Conservation (phyloP, 1,139 yeast species). For the Meyerozyma smithsonii region DNA sequence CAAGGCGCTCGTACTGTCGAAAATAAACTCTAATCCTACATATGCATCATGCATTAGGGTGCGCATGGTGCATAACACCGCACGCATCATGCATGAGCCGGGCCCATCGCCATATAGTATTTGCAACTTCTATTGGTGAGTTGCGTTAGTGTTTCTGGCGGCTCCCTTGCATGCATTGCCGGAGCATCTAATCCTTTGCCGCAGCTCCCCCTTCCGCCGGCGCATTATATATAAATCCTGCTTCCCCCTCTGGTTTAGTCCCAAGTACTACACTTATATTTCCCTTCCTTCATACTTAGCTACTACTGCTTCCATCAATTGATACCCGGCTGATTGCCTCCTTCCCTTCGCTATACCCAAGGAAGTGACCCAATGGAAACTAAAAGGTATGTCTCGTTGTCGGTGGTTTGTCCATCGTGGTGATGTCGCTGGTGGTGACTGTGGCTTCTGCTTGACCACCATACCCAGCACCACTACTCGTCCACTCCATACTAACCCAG, state of each 20-base stretch:
- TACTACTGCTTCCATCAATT: neutral
- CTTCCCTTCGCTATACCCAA: conserved; percentile 1
- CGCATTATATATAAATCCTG: conserved; percentile 1
- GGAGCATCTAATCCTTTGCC: neutral
- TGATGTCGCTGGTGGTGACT: neutral
- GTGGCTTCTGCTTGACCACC: neutral
- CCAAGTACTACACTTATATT: neutral
- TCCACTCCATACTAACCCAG: neutral
- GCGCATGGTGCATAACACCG: neutral
- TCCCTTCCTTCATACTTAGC: neutral
- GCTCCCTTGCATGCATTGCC: conserved; percentile 1
- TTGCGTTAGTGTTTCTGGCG: conserved; percentile 1
- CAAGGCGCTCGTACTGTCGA: too few relatives aligned
- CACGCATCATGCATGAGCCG: conserved; percentile 2
- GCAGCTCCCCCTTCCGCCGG: neutral
- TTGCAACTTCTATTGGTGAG: neutral
- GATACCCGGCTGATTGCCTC: conserved; percentile 2
- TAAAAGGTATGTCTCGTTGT: conserved; percentile 1
- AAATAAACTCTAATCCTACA: too few relatives aligned
- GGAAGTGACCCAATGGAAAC: conserved; percentile 2
- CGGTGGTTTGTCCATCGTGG: too few relatives aligned
- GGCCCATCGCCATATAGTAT: conserved; percentile 1
- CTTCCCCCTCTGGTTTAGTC: neutral
- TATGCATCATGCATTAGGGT: neutral
- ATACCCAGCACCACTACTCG: neutral